Percentiles rank a stretch among this genome's conserved stretches.
Conservation (phyloP, 306 rosid genomes). For the Lablab purpureus region DNA sequence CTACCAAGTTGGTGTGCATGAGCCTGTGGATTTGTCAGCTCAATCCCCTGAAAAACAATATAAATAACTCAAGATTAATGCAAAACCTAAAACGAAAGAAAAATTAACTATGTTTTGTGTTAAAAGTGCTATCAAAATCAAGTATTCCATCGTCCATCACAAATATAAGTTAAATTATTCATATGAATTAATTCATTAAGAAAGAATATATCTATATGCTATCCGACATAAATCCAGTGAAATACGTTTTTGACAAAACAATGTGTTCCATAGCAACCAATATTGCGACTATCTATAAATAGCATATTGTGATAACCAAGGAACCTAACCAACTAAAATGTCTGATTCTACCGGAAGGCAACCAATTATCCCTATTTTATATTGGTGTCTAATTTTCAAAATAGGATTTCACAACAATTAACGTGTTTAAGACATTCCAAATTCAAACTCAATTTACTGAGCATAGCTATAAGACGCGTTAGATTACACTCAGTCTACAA, state of each 20-base stretch:
- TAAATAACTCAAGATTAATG: conserved; percentile 16
- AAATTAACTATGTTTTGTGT: neutral
- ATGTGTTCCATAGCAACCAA: neutral
- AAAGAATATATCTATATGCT: neutral
- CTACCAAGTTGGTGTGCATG: conserved; percentile 93
- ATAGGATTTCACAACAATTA: too few relatives aligned
- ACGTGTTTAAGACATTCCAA: neutral
- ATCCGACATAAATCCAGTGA: neutral
- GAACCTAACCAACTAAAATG: neutral
- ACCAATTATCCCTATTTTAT: too few relatives aligned
- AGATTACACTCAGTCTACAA: neutral
- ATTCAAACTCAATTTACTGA: neutral
- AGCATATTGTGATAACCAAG: neutral
- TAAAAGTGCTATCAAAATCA: conserved; percentile 12
- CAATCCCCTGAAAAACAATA: conserved; percentile 73
- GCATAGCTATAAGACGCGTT: neutral
- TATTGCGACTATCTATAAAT: neutral
- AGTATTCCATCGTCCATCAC: conserved; percentile 28
- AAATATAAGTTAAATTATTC: conserved; percentile 8
- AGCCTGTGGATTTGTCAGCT: conserved; percentile 96
- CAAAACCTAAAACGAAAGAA: neutral
- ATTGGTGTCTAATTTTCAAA: too few relatives aligned
- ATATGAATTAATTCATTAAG: neutral
- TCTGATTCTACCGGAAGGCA: too few relatives aligned
- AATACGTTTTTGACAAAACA: neutral